Evolutionary conservation across 2,329 filamentous ascomycete species (phyloP).

Genomic region (Hirsutella thompsonii): DNA sequence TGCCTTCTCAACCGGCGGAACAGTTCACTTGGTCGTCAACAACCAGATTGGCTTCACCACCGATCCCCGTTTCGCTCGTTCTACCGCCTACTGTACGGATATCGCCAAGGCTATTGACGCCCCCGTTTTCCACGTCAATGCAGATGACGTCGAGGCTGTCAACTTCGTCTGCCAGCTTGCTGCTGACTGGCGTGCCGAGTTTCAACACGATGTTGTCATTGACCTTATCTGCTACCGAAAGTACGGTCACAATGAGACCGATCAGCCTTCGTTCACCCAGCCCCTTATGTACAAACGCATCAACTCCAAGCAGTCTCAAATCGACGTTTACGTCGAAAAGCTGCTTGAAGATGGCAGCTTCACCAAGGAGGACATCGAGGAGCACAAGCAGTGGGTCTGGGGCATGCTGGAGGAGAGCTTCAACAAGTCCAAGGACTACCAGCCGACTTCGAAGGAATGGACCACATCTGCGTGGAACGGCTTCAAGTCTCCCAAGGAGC

Average conservation of each 20-base stretch:
- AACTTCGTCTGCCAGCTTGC: conserved; percentile 97
- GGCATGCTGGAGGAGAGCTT: conserved; percentile 98
- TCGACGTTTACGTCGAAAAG: conserved; percentile 86
- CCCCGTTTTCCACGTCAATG: conserved; percentile 98
- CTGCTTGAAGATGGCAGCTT: conserved; percentile 87
- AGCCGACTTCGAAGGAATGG: conserved; percentile 95
- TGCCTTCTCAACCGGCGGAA: conserved; percentile 93
- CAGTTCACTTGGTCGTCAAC: conserved; percentile 94
- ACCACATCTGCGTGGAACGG: conserved; percentile 98
- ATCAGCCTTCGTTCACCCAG: conserved; percentile 99
- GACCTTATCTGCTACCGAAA: conserved; percentile 99
- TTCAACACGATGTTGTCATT: conserved; percentile 96
- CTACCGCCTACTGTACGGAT: conserved; percentile 96
- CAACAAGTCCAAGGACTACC: conserved; percentile 92
- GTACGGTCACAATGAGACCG: conserved; percentile 98
- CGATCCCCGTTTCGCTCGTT: conserved; percentile 91
- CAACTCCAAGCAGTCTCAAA: conserved; percentile 65
- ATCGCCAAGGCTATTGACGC: conserved; percentile 98
- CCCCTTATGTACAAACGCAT: conserved; percentile 99
- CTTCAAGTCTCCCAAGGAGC: conserved; percentile 97
- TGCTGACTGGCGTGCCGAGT: conserved; percentile 95
- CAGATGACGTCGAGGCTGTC: conserved; percentile 93
- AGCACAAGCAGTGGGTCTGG: conserved; percentile 99
- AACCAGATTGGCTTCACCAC: conserved; percentile 99
- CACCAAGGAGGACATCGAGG: conserved; percentile 93